Base-by-base conservation (phyloP, 2,329 filamentous ascomycete species). In the Aspergillus sp. region DNA sequence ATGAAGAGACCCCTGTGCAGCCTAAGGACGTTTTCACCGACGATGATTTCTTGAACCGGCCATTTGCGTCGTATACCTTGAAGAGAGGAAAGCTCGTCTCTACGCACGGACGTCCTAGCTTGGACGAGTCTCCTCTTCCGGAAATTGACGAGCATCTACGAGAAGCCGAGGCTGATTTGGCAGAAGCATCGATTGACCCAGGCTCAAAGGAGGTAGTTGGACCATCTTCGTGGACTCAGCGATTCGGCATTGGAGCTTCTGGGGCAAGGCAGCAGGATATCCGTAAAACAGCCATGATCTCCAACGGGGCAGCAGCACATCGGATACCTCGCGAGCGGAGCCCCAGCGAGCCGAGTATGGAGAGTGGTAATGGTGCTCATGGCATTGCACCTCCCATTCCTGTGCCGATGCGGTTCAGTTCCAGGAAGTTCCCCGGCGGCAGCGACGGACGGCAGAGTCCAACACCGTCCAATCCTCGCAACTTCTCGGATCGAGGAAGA, bases 401-500 rank as follows among this genome's bases (percentile, higher is more conserved):
- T 0, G 96, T 99, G 6, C 95, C 95, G 0, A 89, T 88, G 3
- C 84, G 95, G 59, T 90, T 91, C 30, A 98, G 94, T 76, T 99
- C 93, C 5, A 87, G 92, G 61, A 88, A 89, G 69, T 84, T 88
- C 21, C 85, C 87, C 0, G 77, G 87, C 66, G 80, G 84, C 54
- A 92, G 90, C 72, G 92, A 96, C 63, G 90, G 90, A 3, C 88
- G 87, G 42, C 84, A 87, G 64, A 96, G 91, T 71, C 92, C 92
- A 1, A 92, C 89, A 1, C 82, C 83, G 19, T 83, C 86, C 32
- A 77, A 78, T 10, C 80, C 81, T n/a, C 81, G 82, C 21, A 75
- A 77, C n/a, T 86, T 84, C 75, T 75, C 77, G 32, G 81, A 85
- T 58, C 81, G 85, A 25, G 82, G 84, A 38, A 80, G 81, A 72